Evolutionary conservation across 495 filamentous ascomycete genomes (phyloP).

Genomic region (Bathelium albidoporum): DNA sequence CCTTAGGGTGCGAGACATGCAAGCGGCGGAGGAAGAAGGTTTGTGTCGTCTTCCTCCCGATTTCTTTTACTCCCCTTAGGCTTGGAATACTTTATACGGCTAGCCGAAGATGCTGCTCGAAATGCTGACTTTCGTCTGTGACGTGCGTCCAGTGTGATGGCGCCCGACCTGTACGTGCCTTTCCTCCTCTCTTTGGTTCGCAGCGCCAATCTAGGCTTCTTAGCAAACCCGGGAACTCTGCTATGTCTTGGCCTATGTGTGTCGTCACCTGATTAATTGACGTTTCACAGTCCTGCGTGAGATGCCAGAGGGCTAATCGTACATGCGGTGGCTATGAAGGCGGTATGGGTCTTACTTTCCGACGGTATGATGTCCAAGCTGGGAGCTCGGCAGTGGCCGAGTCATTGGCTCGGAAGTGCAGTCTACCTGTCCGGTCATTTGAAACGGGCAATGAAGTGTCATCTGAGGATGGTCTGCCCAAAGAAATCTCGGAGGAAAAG

Average conservation of each 20-base stretch:
- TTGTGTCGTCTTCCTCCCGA: background rate
- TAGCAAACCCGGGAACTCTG: background rate
- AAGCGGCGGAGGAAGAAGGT: conserved; percentile 30
- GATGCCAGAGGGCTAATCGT: conserved; percentile 25
- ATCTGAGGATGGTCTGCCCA: conserved; percentile 17
- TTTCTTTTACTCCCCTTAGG: background rate
- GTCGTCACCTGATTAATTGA: background rate
- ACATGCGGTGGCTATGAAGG: conserved; percentile 29
- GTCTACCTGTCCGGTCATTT: conserved; percentile 18
- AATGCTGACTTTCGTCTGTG: background rate
- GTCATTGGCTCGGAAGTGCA: conserved; percentile 27
- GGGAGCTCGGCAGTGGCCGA: conserved; percentile 7
- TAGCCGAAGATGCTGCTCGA: background rate
- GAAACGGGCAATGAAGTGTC: conserved; percentile 17
- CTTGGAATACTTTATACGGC: too few relatives aligned
- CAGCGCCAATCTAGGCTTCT: background rate
- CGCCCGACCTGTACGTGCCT: conserved; percentile 24
- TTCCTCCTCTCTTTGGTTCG: background rate
- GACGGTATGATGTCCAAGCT: conserved; percentile 16
- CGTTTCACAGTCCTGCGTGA: conserved; percentile 23
- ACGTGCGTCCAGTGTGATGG: conserved; percentile 23
- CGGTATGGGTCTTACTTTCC: conserved; percentile 17
- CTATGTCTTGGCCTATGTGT: background rate
- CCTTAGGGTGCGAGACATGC: conserved; percentile 28
- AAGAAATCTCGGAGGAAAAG: conserved; percentile 17